Base-by-base conservation (phyloP, 768 basidiomycete species). In the Boletellus sp. region DNA sequence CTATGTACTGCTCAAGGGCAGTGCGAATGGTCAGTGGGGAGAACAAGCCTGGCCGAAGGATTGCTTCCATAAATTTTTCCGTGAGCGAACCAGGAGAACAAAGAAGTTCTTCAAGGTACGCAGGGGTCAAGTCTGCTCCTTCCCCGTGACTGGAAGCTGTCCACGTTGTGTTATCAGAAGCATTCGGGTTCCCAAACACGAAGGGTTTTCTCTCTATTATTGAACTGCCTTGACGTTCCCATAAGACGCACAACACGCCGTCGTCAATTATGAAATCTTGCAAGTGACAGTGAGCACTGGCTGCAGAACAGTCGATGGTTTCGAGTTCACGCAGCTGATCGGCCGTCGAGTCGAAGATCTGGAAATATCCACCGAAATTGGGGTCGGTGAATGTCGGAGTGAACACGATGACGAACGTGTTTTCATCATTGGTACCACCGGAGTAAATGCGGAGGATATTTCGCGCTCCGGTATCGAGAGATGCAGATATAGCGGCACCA, bases 31-130 rank as follows among this genome's bases (percentile, higher is more conserved):
- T 91, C 32, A 88, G 69, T 3, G 81, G 72, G 9, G 94, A 94
- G 69, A 96, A 97, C 45, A 90, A 77, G 19, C 90, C 91, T 0
- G 95, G 94, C 28, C 85, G 78, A 76, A 94, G 84, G 55, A 96
- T 75, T 39, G 85, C 89, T 45, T 83, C 76, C 61, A 94, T 77
- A 69, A 93, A 94, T 54, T 85, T 86, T 49, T 84, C 84, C 0
- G 85, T 76, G 59, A 94, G 67, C 2, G 88, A 87, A 28, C 84
- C 84, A 22, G 81, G 77, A 26, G 79, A 74, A 48, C 86, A 71
- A 50, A 95, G 79, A 45, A 85, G 77, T 57, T 91, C 90, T 59
- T 94, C 93, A 57, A 97, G 83, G 68, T 89, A 85, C n/a, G 84
- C 81, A 16, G 94, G 87, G 0, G 89, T 89, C 60, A 87, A 74